These are phyloP conservation scores for Xylaria sp. DNA, from an alignment of 2,329 filamentous ascomycete genomes.

Conservation along the genomic window DNA sequence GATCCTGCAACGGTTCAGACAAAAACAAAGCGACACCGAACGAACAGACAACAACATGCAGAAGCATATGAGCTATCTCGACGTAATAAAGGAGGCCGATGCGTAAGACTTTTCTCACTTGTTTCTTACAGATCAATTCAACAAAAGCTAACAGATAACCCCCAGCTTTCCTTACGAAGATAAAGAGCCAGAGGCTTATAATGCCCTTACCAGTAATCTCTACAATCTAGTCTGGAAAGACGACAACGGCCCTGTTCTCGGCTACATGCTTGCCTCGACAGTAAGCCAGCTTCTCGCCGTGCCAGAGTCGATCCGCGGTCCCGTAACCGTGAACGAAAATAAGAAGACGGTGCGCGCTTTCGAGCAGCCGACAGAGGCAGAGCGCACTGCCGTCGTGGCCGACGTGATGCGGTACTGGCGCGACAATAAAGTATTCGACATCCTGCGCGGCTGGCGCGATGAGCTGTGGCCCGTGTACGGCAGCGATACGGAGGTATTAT, in stretches of 20 bases:
- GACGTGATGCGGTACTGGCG: slow-evolving; percentile 75
- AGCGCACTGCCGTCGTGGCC: slow-evolving; percentile 68
- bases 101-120: slow-evolving; percentile 52
- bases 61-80: slow-evolving; percentile 56
- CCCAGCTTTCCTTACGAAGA: slow-evolving; percentile 81
- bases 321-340: slow-evolving; percentile 69
- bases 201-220: slow-evolving; percentile 67
- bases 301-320: slow-evolving; percentile 63
- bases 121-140: not conserved
- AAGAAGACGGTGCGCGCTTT: slow-evolving; percentile 73
- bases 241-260: slow-evolving; percentile 62
- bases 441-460: slow-evolving; percentile 82
- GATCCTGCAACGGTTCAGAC: slow-evolving; percentile 10
- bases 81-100: slow-evolving; percentile 66
- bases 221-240: slow-evolving; percentile 72
- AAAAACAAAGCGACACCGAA: not conserved
- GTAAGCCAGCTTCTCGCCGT: slow-evolving; percentile 60
- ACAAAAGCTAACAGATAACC: slow-evolving; percentile 16
- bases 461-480: slow-evolving; percentile 86
- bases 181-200: slow-evolving; percentile 66
- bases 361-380: slow-evolving; percentile 64
- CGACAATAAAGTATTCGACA: slow-evolving; percentile 74
- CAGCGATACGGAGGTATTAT: slow-evolving; percentile 69
- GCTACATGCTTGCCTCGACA: slow-evolving; percentile 66
- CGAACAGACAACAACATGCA: slow-evolving; percentile 21